These are phyloP conservation scores for Grammothele lineata DNA, from an alignment of 768 basidiomycete genomes.

Conservation along the genomic window DNA sequence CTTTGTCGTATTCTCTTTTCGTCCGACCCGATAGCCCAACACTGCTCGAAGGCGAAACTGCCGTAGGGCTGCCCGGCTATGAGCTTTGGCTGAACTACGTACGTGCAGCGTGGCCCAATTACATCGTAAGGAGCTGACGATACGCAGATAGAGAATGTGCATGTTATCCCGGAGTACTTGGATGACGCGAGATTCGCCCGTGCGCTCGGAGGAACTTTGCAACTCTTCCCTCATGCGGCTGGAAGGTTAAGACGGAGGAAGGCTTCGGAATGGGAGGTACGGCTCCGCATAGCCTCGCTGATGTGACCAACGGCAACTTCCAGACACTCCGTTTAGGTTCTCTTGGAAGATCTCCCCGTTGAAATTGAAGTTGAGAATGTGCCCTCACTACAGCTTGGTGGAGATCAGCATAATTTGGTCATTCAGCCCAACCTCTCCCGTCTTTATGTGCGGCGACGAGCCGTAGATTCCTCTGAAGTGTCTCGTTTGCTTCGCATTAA, in stretches of 20 bases:
- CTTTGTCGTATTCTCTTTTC: too few relatives aligned
- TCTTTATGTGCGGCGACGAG: not conserved
- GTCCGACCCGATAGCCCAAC: too few relatives aligned
- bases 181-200: not conserved
- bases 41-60: too few relatives aligned
- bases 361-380: slow-evolving; percentile 2
- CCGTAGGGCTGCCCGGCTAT: slow-evolving; percentile 12
- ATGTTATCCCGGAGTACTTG: slow-evolving; percentile 7
- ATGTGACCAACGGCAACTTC: too few relatives aligned
- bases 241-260: slow-evolving; percentile 2
- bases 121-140: not conserved
- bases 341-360: not conserved
- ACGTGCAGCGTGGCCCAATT: not conserved
- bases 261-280: slow-evolving; percentile 5
- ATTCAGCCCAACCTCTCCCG: slow-evolving; percentile 5
- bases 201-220: slow-evolving; percentile 2
- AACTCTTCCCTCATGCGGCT: slow-evolving; percentile 7
- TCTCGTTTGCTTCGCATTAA: too few relatives aligned
- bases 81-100: slow-evolving; percentile 19
- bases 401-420: too few relatives aligned
- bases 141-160: slow-evolving; percentile 20
- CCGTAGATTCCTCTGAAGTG: too few relatives aligned
- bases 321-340: not conserved
- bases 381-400: too few relatives aligned
- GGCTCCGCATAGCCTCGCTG: not conserved